Percentiles rank a stretch among this genome's conserved stretches.
These are phyloP conservation scores for Brachypodium distachyon DNA, from an alignment of 202 grass and related monocot species.

Conservation along the genomic window DNA sequence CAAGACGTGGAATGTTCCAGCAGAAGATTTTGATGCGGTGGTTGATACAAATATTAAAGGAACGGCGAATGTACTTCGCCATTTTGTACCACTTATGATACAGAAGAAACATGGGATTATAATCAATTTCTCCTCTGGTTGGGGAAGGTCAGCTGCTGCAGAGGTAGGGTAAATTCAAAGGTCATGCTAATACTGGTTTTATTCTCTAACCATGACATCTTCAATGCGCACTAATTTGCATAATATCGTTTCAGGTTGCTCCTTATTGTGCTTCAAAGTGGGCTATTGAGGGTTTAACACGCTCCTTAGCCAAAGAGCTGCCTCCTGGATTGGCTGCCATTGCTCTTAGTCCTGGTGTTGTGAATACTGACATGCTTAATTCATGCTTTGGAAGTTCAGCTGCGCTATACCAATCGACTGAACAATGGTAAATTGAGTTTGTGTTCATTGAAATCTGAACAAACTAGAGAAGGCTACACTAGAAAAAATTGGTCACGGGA, in stretches of 20 bases:
- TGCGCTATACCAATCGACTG: conserved; percentile 69
- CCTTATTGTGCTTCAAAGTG: conserved; percentile 94
- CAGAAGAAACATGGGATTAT: conserved; percentile 89
- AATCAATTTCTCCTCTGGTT: conserved; percentile 91
- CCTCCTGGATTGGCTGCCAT: conserved; percentile 78
- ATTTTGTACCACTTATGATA: conserved; percentile 90
- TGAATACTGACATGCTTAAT: conserved; percentile 88
- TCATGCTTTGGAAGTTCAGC: conserved; percentile 86
- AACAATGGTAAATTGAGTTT: conserved; percentile 57
- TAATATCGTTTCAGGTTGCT: conserved; percentile 56
- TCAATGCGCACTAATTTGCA: neutral
- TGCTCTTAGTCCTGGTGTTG: conserved; percentile 88
- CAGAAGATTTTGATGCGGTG: conserved; percentile 85
- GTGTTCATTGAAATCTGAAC: neutral
- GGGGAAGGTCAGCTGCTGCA: conserved; percentile 90
- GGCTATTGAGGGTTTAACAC: conserved; percentile 91
- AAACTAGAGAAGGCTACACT: neutral
- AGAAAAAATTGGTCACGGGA: neutral
- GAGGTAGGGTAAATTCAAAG: conserved; percentile 35
- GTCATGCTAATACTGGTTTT: neutral
- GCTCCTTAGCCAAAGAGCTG: conserved; percentile 82
- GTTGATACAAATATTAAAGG: conserved; percentile 95
- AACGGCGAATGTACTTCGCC: conserved; percentile 71
- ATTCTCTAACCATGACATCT: neutral
- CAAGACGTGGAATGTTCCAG: conserved; percentile 85